Evolutionary conservation across 176 grass and related monocot species (phyloP).

Genomic region (Stipa capillata): DNA sequence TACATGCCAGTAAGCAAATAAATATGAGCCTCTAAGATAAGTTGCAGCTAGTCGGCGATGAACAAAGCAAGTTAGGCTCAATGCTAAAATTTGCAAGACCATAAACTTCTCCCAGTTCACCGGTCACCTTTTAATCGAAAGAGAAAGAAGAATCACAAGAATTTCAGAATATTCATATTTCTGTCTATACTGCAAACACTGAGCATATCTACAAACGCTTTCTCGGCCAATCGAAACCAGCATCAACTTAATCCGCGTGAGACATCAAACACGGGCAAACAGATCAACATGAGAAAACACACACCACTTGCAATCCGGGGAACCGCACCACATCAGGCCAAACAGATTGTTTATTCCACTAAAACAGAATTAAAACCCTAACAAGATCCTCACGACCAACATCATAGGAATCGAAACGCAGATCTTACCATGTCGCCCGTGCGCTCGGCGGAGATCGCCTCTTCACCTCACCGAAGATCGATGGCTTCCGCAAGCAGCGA

Average conservation of each 20-base stretch:
- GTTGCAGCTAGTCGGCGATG: neutral
- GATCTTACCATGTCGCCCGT: conserved; percentile 29
- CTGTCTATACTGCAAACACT: neutral
- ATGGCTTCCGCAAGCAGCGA: neutral
- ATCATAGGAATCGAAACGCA: neutral
- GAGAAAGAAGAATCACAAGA: neutral
- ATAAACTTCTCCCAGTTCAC: neutral
- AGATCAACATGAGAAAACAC: neutral
- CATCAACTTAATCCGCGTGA: neutral
- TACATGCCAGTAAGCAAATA: neutral
- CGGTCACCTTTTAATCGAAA: neutral
- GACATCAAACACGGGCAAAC: no score
- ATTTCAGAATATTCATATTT: neutral
- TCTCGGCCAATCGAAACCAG: neutral
- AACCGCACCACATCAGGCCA: no score
- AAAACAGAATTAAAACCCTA: conserved; percentile 2
- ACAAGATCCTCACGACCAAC: neutral
- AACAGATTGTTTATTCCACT: neutral
- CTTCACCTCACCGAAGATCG: neutral
- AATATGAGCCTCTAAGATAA: neutral
- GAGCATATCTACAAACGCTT: neutral
- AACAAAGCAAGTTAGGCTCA: neutral
- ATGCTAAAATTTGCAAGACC: neutral
- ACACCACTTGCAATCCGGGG: no score
- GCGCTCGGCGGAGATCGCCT: neutral